Evolutionary conservation across 139 green algal species (phyloP), one percentile per base, ranked within the genome.

Genomic region (Yamagishiella unicocca): DNA sequence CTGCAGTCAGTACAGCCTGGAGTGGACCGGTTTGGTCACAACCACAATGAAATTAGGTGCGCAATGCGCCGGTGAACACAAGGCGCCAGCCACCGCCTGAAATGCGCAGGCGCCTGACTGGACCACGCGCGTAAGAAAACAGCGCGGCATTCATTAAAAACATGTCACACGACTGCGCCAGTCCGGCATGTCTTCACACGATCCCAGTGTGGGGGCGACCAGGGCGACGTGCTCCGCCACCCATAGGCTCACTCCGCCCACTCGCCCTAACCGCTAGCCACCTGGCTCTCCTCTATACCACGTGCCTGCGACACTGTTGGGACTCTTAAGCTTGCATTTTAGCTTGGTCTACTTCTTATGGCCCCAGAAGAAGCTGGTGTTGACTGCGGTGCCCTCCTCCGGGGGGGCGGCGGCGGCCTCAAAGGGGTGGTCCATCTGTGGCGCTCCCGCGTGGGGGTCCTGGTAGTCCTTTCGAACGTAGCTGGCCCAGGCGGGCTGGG

Each of bases 401-500:
- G 38, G 40, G 43, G 71, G 71, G 10, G 38, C 68, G 9, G 43
- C 42, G 27, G 71, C 43, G 4, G 71, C 42, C 71, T 62, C 42
- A 8, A 42, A 80, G 40, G 35, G 67, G 58, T 77, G 14, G 42
- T 86, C 80, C 80, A 86, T 77, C 80, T 86, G 17, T 2, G 80
- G 80, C 9, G 42, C 43, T 27, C 64, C 43, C 25, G 66, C 21
- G 45, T 67, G 19, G 1, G 29, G 12, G 58, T 64, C 80, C 3
- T n/a, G 33, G 8, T 40, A 4, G 4, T 50, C 31, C 0, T n/a
- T 78, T 64, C 21, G 31, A 7, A 86, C 83, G 84, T 82, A 92
- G 38, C 54, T 38, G 70, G 68, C 77, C 83, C 83, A 92, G 45
- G 42, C 75, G 29, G 88, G 88, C 53, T 54, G 66, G 42, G 45